Percentiles rank a stretch among this genome's conserved stretches.
Conservation (phyloP, 257 asterid species). For the Lantana camara region DNA sequence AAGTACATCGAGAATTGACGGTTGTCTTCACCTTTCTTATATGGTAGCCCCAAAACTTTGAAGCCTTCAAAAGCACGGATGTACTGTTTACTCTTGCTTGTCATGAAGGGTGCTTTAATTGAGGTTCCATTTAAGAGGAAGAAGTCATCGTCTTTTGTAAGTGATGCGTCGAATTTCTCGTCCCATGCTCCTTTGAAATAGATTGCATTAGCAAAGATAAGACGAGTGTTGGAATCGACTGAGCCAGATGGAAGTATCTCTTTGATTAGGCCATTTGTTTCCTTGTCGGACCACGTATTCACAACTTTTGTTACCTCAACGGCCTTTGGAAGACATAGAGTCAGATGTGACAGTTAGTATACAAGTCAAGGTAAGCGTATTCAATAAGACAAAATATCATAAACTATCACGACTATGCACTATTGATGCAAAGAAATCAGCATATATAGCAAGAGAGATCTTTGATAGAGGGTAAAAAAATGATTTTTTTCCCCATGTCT, state of each 20-base stretch:
- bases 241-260: conserved; percentile 48
- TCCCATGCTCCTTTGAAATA: conserved; percentile 62
- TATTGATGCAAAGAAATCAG: too few species aligned
- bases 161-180: conserved; percentile 48
- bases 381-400: too few species aligned
- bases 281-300: conserved; percentile 55
- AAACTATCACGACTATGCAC: too few species aligned
- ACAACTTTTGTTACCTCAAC: conserved; percentile 41
- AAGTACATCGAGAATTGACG: conserved; percentile 51
- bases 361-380: too few species aligned
- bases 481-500: too few species aligned
- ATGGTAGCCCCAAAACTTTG: conserved; percentile 46
- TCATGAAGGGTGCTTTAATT: conserved; percentile 53
- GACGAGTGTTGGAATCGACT: conserved; percentile 48
- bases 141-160: conserved; percentile 42
- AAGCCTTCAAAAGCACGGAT: conserved; percentile 42
- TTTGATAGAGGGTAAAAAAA: too few species aligned
- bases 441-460: too few species aligned
- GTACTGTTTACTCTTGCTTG: conserved; percentile 47
- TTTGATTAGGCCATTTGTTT: conserved; percentile 54
- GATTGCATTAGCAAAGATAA: conserved; percentile 51
- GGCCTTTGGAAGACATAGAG: conserved; percentile 32
- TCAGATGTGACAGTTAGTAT: not conserved
- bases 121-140: conserved; percentile 44
- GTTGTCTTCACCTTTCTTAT: conserved; percentile 49